Evolutionary conservation across 768 basidiomycete genomes (phyloP), one percentile per base, ranked within the genome.

Genomic region (Dendrothele bispora): DNA sequence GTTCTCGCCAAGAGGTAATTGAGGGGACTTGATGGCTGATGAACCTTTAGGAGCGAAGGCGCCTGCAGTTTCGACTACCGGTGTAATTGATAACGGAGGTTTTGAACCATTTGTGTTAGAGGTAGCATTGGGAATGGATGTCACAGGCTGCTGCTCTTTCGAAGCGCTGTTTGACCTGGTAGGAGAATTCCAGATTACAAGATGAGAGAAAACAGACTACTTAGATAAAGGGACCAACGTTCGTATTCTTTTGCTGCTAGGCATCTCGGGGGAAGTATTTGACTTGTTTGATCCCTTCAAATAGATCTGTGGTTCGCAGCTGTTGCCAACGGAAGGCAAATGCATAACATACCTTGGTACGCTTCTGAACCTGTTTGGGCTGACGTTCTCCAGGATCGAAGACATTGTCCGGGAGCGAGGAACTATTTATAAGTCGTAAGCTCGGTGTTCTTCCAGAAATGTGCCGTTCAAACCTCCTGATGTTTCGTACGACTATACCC

Each of bases 401-500:
- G 28, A 92, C 87, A 51, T 87, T 80, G 55, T 93, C 88, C 12
- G 91, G 91, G 24, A 95, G 72, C 2, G 73, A 73, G 44, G 88
- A 76, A 56, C 92, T 93, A n/a, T n/a, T n/a, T 10, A 10, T 32
- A 10, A 32, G 10, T 32, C 10, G 10, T 10, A 32, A 18, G 22
- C 51, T 39, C 3, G 51, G 42, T 1, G 10, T 28, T 1, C 24
- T 17, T 15, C 32, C 40, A 45, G 32, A 38, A 21, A 28, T 1
- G 28, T 7, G 18, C 21, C 20, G 24, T 26, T 57, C 76, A 32
- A 49, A 93, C 95, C 84, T 86, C 76, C 84, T 97, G 61, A 98
- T 91, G 63, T 98, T 88, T 40, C 92, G 84, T 24, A 99, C 87
- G 40, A 91, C 80, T 51, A 99, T 88, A 18, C 94, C 93, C 97